Base-by-base conservation (phyloP, 441 rosid species). In the Adansonia rubrostipa region DNA sequence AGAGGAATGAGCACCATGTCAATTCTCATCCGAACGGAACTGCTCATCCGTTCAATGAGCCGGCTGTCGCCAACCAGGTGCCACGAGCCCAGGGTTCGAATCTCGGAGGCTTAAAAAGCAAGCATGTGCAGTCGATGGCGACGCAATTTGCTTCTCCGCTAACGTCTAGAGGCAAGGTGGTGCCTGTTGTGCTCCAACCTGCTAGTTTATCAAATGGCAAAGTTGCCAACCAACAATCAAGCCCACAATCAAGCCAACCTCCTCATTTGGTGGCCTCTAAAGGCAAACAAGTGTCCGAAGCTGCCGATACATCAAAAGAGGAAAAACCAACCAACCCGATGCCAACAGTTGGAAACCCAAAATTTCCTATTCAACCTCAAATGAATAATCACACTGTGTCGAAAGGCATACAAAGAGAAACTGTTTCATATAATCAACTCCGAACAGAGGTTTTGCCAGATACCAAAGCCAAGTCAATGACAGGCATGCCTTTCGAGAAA, bases 401-500 rank as follows among this genome's bases (percentile, higher is more conserved):
- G 71, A 62, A 84, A 40, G 76, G 80, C 50, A 54, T 57, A 24
- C 77, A 56, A 33, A 81, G 77, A 75, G 83, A 80, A 80, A 50
- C 81, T 44, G 79, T 79, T 80, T 51, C 78, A 63, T 67, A 61
- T 77, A 57, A 68, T 54, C 82, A 77, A 73, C 70, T 62, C 6
- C 15, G 75, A 36, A 56, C 71, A 4, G 81, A 77, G 70, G 76
- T 53, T 3, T 71, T 51, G 76, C 82, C 10, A n/a, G 85, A 80
- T 19, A 77, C 73, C 51, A 88, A 85, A 68, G 79, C 62, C 58
- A 78, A 78, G 70, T 75, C 84, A 33, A 71, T 75, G 61, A 74
- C 87, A 42, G 77, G 75, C 61, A 84, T 79, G 79, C 93, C 91
- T n/a, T 90, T 89, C 77, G 98, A 87, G 89, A 87, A 83, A 64